Evolutionary conservation across 805 yeast genomes (phyloP).

Genomic region (Yamadazyma sp.): DNA sequence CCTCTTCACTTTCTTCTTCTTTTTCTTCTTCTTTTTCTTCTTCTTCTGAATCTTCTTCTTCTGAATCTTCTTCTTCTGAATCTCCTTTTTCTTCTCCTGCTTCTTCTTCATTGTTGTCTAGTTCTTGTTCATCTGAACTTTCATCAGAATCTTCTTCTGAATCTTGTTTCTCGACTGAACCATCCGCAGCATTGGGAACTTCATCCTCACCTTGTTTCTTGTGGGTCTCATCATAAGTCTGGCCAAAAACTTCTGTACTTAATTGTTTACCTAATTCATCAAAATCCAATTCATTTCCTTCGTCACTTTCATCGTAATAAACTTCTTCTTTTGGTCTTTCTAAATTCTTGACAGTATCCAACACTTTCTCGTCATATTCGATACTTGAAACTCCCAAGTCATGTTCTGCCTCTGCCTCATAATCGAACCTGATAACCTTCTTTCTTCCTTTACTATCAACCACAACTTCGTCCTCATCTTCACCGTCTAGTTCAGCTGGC

Average conservation of each 20-base stretch:
- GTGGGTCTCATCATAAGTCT: conserved; percentile 17
- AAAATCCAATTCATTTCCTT: conserved; percentile 38
- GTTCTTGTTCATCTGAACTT: conserved; percentile 2
- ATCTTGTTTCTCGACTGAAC: conserved; percentile 14
- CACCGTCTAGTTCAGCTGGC: conserved; percentile 34
- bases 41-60: conserved; percentile 2
- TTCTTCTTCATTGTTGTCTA: conserved; percentile 4
- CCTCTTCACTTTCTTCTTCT: conserved; percentile 27
- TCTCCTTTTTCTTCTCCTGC: conserved; percentile 5
- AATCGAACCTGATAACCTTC: conserved; percentile 30
- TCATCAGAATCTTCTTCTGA: conserved; percentile 5
- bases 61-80: conserved; percentile 1
- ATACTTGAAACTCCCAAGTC: conserved; percentile 24
- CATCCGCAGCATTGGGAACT: conserved; percentile 8
- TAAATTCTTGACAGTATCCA: conserved; percentile 22
- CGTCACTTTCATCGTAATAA: conserved; percentile 38
- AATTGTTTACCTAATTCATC: conserved; percentile 18
- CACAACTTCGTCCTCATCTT: conserved; percentile 31
- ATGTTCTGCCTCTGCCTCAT: conserved; percentile 22
- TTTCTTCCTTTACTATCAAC: conserved; percentile 37
- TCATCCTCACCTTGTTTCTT: conserved; percentile 4
- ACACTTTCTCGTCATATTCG: conserved; percentile 19
- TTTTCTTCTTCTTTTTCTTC: conserved; percentile 10
- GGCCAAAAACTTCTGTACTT: conserved; percentile 19
- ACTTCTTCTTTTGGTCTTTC: conserved; percentile 26